These are phyloP conservation scores for Penicillium sp. DNA, from an alignment of 2,329 filamentous ascomycete species.

Conservation along the genomic window DNA sequence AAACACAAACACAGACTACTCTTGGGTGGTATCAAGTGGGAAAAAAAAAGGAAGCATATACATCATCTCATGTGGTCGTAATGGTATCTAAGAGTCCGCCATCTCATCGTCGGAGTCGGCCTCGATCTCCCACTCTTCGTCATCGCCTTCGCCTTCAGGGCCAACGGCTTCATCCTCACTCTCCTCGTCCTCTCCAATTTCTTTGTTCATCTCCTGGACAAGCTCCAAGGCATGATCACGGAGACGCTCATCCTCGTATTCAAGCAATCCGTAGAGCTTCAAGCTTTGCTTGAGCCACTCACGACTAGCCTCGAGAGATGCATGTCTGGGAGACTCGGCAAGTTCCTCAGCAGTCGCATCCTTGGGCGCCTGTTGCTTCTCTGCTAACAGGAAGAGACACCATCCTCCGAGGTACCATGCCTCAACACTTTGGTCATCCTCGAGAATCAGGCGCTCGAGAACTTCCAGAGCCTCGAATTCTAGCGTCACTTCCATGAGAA, in stretches of 20 bases:
- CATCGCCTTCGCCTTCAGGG: constrained; percentile 45
- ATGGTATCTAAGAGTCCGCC: constrained; percentile 46
- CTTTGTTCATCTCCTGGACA: constrained; percentile 58
- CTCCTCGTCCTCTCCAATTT: constrained; percentile 63
- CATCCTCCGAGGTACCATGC: constrained; percentile 97
- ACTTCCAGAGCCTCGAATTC: constrained; percentile 83
- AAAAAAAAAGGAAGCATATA: constrained; percentile 27
- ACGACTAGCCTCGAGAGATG: constrained; percentile 71
- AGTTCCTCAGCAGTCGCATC: constrained; percentile 35
- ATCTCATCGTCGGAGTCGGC: constrained; percentile 58
- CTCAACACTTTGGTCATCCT: constrained; percentile 94
- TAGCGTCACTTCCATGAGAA: constrained; percentile 89
- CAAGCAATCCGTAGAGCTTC: constrained; percentile 72
- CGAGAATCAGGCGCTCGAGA: constrained; percentile 76
- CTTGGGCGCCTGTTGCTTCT: constrained; percentile 46
- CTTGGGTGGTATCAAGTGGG: constrained; percentile 34
- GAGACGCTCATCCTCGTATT: constrained; percentile 65
- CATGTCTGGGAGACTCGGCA: constrained; percentile 56
- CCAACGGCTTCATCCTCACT: constrained; percentile 57
- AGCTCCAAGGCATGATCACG: constrained; percentile 48
- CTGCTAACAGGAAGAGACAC: constrained; percentile 73
- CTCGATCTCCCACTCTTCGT: constrained; percentile 57
- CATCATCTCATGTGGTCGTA: constrained; percentile 27
- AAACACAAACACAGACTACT: constrained; percentile 9
- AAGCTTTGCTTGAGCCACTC: constrained; percentile 82